These are phyloP conservation scores for Kwoniella dejecticola DNA, from an alignment of 768 basidiomycete genomes.

Conservation along the genomic window DNA sequence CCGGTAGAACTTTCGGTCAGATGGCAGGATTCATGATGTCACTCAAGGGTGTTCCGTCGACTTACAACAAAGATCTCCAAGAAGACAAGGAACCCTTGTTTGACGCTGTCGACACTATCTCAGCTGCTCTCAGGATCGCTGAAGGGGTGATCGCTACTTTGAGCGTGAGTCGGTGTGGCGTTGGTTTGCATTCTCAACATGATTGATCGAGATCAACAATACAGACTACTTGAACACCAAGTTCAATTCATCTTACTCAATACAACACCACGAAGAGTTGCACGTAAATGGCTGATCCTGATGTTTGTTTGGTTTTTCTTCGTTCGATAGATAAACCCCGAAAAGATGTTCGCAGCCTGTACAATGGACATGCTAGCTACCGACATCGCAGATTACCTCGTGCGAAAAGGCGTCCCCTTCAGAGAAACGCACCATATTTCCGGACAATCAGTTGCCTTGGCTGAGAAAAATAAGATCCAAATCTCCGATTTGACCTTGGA, in stretches of 20 bases:
- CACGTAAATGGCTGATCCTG: too few species aligned
- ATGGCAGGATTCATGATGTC: constrained; percentile 99
- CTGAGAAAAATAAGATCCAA: constrained; percentile 77
- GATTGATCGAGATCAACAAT: too few species aligned
- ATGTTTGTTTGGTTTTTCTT: background rate
- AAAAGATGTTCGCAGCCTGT: constrained; percentile 85
- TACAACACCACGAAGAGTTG: background rate
- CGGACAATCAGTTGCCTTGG: constrained; percentile 91
- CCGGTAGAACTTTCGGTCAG: constrained; percentile 92
- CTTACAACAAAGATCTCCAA: constrained; percentile 99
- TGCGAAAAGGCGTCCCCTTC: constrained; percentile 98
- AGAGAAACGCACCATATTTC: constrained; percentile 98
- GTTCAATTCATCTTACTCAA: background rate
- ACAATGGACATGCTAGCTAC: constrained; percentile 99
- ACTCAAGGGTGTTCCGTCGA: constrained; percentile 93
- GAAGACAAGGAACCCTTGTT: constrained; percentile 98
- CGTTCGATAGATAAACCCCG: constrained; percentile 69
- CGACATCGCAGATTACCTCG: constrained; percentile 97
- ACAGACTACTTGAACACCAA: background rate
- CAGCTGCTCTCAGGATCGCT: constrained; percentile 84
- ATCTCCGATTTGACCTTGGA: constrained; percentile 76
- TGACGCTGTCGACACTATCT: constrained; percentile 85
- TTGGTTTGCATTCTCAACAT: too few species aligned
- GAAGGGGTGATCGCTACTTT: constrained; percentile 93
- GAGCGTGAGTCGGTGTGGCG: constrained; percentile 62